Evolutionary conservation across 2,329 filamentous ascomycete genomes (phyloP), one percentile per base, ranked within the genome.

Genomic region (Penicillium sclerotiorum): DNA sequence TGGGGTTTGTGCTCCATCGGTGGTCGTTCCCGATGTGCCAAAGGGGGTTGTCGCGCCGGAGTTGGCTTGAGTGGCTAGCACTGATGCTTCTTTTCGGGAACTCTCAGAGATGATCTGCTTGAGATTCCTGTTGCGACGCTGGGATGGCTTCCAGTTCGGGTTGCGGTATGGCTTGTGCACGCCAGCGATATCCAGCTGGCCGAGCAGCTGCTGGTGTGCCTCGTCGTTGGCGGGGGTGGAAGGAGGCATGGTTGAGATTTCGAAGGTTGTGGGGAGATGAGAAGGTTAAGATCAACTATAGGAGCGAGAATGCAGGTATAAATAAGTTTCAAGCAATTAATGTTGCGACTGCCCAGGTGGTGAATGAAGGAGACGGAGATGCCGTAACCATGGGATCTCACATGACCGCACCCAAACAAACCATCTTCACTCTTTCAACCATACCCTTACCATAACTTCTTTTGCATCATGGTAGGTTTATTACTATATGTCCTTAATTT

Each of bases 91-190:
- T 67, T 88, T 90, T 61, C 90, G 87, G 18, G 89, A 84, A 11
- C 88, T 89, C 65, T 99, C 94, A 52, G 90, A 88, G 53, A 99
- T 81, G 55, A 99, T 94, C 63, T 95, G 90, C 74, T 97, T 97
- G 73, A 97, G 87, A 73, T 96, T 97, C 79, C 99, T 99, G 83
- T 99, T 99, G 73, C 94, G 90, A 44, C 94, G 91, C 72, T 92
- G 88, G 59, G 93, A 90, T 13, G 94, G 90, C 67, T 89, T 91
- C 94, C 94, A 99, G 69, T 84, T 77, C 2, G 88, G 79, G 68
- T 91, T 96, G 71, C 93, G 92, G 79, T 96, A 99, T 65, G 85
- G 88, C 75, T 95, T 95, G 63, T 85, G 85, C 67, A 89, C 84
- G 52, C 85, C 83, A 71, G 94, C 87, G 65, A 96, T 90, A 78